Evolutionary conservation across 2,329 filamentous ascomycete genomes (phyloP), one percentile per base, ranked within the genome.

Genomic region (Metarhizium robertsii): DNA sequence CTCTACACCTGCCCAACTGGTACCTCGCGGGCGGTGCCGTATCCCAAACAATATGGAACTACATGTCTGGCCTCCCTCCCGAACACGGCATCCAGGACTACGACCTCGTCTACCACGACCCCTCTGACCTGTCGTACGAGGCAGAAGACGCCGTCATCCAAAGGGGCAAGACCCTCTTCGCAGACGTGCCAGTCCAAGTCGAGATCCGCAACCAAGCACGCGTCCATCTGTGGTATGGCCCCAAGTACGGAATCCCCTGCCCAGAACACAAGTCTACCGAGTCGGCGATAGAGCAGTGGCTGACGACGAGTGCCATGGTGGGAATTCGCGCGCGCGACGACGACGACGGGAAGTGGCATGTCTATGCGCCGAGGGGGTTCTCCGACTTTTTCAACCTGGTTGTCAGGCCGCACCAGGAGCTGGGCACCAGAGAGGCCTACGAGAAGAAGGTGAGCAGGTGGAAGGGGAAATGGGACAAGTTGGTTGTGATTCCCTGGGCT

Each of bases 21-120:
- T 70, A 71, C 46, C 64, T 60, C 29, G 57, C 57, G 2, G 57
- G 50, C 18, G 53, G 53, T 20, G 30, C 53, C 30, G n/a, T 52
- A 16, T 57, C 70, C 2, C 70, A 73, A 34, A 71, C 70, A 0
- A 67, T 72, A n/a, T 71, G 70, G 70, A 72, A 72, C 54, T 57
- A 61, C 16, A 57, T 68, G 13, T 66, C 66, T 3, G 50, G 56
- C 6, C 57, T 63, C 6, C 60, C 64, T 3, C 61, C 70, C 0
- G 65, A 69, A 7, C 65, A 62, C 0, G 69, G 70, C 46, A 73
- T 72, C 52, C 50, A 61, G 14, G 70, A 72, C 58, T 72, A 72
- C 55, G 70, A 72, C 43, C 58, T 72, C 14, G 62, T 72, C 20
- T 25, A 25, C 25, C 25, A 25, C 25, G 25, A 25, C 25, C 25